Base-by-base conservation (phyloP, 2,329 filamentous ascomycete species). In the Trichophaea hybrida region DNA sequence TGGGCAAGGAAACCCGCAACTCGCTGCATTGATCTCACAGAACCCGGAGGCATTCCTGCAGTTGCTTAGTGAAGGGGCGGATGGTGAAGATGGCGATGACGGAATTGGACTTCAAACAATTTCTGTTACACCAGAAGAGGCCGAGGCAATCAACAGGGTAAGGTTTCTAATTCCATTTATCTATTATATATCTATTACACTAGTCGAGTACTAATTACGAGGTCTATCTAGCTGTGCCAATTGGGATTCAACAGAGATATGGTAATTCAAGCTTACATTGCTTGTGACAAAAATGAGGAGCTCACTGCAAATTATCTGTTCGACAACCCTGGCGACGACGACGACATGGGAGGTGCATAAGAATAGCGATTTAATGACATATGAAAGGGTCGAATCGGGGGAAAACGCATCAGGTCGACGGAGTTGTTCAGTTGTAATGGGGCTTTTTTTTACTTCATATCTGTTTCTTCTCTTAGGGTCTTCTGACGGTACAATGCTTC, bases 261-360 rank as follows among this genome's bases (percentile, higher is more conserved):
- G 68, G 93, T 93, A 55, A 95, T 97, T 67, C 91, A 98, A 75
- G 93, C 93, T 32, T 98, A 97, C 75, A 98, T 98, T 72, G 93
- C 93, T 37, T 98, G 93, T 73, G 93, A 98, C 74, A 98, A 97
- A 80, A 97, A 98, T 73, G 93, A 98, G 75, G 93, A 98, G 74
- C 79, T 98, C 55, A 93, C 93, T 0, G 93, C 93, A 65, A 98
- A 98, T 75, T 97, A 96, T 74, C 78, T 98, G 61, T 98, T 98
- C 71, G 93, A 98, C 69, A 89, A 97, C 75, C 90, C 90, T 7
- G 89, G 94, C 63, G 90, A 96, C 52, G 84, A 87, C 43, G 55
- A 57, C 6, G 55, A 57, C 8, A 57, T 57, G 55, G 55, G 44
- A 7, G 53, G 53, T 15, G 53, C 53, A 6, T 54, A 54, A 54